Evolutionary conservation across 2,329 filamentous ascomycete species (phyloP).

Genomic region (Coleophoma crateriformis): DNA sequence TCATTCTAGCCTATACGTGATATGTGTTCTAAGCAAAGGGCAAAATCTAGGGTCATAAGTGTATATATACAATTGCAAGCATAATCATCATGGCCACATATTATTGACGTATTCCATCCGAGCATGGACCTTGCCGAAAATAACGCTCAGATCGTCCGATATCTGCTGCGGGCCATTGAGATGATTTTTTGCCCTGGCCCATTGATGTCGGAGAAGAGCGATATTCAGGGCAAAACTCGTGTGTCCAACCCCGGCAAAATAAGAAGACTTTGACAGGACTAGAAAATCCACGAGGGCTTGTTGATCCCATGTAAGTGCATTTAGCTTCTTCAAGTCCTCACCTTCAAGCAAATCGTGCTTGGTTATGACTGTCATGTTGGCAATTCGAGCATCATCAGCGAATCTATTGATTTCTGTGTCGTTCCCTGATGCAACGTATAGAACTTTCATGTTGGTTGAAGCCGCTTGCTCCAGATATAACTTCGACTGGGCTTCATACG

Average conservation of each 20-base stretch:
- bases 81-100: conserved; percentile 16
- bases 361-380: conserved; percentile 5
- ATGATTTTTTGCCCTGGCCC: conserved; percentile 8
- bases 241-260: conserved; percentile 7
- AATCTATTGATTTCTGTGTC: conserved; percentile 1
- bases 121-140: conserved; percentile 12
- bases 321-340: conserved; percentile 2
- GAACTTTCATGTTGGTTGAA: neutral
- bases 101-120: conserved; percentile 17
- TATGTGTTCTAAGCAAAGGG: too few species aligned
- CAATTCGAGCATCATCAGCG: neutral
- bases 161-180: conserved; percentile 16
- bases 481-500: conserved; percentile 10
- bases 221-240: conserved; percentile 10
- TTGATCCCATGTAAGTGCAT: conserved; percentile 7
- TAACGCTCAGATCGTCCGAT: conserved; percentile 18
- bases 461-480: conserved; percentile 3
- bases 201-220: conserved; percentile 5
- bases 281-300: conserved; percentile 10
- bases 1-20: too few species aligned
- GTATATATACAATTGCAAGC: too few species aligned
- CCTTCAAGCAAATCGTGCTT: conserved; percentile 5
- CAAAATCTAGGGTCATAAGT: too few species aligned
- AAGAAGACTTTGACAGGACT: conserved; percentile 5
- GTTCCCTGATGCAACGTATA: conserved; percentile 10